Base-by-base conservation (phyloP, 129 eudicot species). In the Silybum marianum region DNA sequence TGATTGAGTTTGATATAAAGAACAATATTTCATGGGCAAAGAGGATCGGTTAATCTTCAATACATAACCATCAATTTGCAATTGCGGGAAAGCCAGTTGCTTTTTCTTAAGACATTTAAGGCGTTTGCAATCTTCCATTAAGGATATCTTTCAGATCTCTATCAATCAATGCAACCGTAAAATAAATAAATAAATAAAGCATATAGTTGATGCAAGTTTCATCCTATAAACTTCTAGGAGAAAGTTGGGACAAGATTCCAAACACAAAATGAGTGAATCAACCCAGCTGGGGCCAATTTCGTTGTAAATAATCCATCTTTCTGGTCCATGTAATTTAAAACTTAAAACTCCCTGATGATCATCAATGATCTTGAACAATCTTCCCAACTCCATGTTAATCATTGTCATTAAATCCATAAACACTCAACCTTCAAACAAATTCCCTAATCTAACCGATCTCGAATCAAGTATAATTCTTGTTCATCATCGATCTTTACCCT, bases 91-190 rank as follows among this genome's bases (percentile, higher is more conserved):
- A 14, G 80, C 23, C 72, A 62, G 32, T 65, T 77, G 44, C 38
- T 16, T 70, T 28, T 30, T 73, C 42, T 25, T 46, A 78, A 69
- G 42, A 12, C 22, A 34, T 54, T 42, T 13, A 28, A n/a, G 9
- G 40, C 67, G 2, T 25, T 63, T 44, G 19, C 21, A 51, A 82
- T 23, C 77, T 9, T 51, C 66, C 62, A 54, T 46, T 32, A 76
- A 76, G n/a, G 67, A 71, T 76, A 30, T 36, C 48, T 13, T 12
- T 34, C 3, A 58, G 72, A 82, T 82, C 81, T 51, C 13, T 21
- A 67, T 32, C 25, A 39, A 66, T 32, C 77, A 82, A 69, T 82
- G 71, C 12, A 68, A 63, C 26, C 67, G 25, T 32, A 32, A 32
- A 32, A 16, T 63, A 26, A 19, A 32, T 42, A 63, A 74, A 11